Evolutionary conservation across 2,329 filamentous ascomycete genomes (phyloP), one percentile per base, ranked within the genome.

Genomic region (Pseudopyrenochaeta lycopersici): DNA sequence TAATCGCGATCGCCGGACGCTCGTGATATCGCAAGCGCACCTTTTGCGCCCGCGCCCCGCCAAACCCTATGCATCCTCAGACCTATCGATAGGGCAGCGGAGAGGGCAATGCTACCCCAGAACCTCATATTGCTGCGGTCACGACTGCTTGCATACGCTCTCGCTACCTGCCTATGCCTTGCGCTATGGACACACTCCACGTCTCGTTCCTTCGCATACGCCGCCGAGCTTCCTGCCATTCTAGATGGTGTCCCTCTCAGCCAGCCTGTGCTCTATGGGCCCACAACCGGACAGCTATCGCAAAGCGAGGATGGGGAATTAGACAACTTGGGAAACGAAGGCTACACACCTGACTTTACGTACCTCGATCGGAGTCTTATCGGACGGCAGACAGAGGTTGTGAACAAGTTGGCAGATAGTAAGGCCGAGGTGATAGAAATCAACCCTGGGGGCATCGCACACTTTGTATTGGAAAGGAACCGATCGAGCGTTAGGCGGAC

Each of bases 61-160:
- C 27, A 45, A 38, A 53, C 35, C 43, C 55, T 45, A 67, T 66
- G 63, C 56, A 52, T 63, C 48, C 53, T 49, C 57, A 38, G 44
- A 38, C 23, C 44, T 50, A 49, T 57, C 54, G 60, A 57, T 67
- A 62, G 60, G 54, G 54, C 44, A 67, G 64, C 53, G 64, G 45
- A 61, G 63, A 64, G 63, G 60, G 62, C 58, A 62, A 77, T 77
- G 74, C 77, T 76, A 69, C 77, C 77, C 65, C 76, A 75, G 29
- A 78, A 88, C 76, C 82, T 88, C 74, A 88, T 84, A 73, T 86
- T 84, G 67, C 79, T 90, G 63, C 90, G 90, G 79, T 89, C 87
- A 77, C 88, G 89, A 71, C 84, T 91, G 68, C 84, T 85, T 70
- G 86, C 88, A 66, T 90, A 88, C 52, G 72, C 89, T 47, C 79